Percentiles rank a stretch among this genome's conserved stretches.
phyloP scores from a whole-genome alignment of 2,329 filamentous ascomycete genomes.

The Geosmithia putterillii region DNA sequence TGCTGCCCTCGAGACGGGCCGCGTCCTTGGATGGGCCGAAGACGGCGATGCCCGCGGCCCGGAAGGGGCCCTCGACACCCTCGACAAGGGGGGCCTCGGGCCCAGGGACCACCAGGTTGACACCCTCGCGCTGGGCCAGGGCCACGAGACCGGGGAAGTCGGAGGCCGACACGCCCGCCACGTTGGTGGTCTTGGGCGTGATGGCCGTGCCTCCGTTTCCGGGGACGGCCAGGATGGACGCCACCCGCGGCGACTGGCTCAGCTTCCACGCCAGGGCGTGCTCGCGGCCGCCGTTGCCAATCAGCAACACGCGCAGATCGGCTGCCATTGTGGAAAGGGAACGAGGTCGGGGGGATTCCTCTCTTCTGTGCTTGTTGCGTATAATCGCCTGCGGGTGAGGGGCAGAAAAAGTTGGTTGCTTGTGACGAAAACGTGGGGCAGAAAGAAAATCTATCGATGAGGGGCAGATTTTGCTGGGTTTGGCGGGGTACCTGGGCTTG shows the following conservation, averaged over 20 bases:
- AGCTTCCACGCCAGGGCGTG: conserved; percentile 69
- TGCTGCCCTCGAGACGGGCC: conserved; percentile 65
- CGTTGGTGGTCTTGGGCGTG: conserved; percentile 41
- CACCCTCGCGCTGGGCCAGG: conserved; percentile 45
- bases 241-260: conserved; percentile 48
- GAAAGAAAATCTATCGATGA: neutral
- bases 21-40: conserved; percentile 61
- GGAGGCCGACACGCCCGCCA: conserved; percentile 22
- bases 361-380: too few species aligned
- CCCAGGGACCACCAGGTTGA: conserved; percentile 62
- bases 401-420: too few species aligned
- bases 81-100: conserved; percentile 64
- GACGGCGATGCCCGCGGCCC: conserved; percentile 38
- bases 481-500: too few species aligned
- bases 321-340: neutral
- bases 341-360: too few species aligned
- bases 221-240: conserved; percentile 38
- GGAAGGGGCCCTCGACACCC: conserved; percentile 62
- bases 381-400: too few species aligned
- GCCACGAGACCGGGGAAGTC: conserved; percentile 51
- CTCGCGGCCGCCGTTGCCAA: conserved; percentile 65
- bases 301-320: conserved; percentile 39
- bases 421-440: too few species aligned
- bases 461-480: neutral
- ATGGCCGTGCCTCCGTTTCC: conserved; percentile 62